phyloP scores from a whole-genome alignment of 495 filamentous ascomycete species.

The Annulohypoxylon stygium region DNA sequence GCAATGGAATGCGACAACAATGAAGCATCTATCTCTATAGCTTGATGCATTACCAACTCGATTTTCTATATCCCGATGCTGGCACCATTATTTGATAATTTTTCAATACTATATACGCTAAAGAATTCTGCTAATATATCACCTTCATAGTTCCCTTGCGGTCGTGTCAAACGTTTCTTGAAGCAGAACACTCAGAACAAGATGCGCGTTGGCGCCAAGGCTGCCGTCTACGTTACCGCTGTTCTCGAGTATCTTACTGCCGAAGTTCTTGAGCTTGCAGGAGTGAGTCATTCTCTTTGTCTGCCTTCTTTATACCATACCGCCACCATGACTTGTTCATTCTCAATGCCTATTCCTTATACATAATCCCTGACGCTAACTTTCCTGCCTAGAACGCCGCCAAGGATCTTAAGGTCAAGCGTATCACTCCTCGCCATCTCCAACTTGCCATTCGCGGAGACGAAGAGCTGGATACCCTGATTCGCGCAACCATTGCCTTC shows the following conservation, averaged over 20 bases:
- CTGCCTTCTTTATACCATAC: constrained; percentile 28
- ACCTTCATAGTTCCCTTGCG: constrained; percentile 87
- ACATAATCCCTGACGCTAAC: constrained; percentile 27
- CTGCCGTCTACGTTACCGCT: constrained; percentile 97
- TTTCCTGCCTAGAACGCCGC: constrained; percentile 78
- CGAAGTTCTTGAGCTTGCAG: constrained; percentile 97
- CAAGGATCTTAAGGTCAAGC: constrained; percentile 99
- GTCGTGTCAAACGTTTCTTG: constrained; percentile 99
- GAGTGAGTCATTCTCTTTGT: constrained; percentile 64
- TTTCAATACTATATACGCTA: not conserved
- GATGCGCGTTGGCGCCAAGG: constrained; percentile 99
- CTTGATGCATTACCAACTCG: not conserved
- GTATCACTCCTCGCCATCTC: constrained; percentile 97
- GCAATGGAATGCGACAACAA: constrained; percentile 23
- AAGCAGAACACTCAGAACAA: constrained; percentile 99
- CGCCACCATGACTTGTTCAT: constrained; percentile 4
- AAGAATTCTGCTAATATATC: constrained; percentile 51
- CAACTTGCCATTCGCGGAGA: constrained; percentile 99
- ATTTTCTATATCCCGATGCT: not conserved
- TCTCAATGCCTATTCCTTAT: not conserved
- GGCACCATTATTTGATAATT: constrained; percentile 1
- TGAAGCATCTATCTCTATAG: not conserved
- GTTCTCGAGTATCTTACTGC: constrained; percentile 98
- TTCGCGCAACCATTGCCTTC: constrained; percentile 97
- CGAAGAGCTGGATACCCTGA: constrained; percentile 97